Evolutionary conservation across 306 rosid species (phyloP).

Genomic region (Cicer chorassanicum): DNA sequence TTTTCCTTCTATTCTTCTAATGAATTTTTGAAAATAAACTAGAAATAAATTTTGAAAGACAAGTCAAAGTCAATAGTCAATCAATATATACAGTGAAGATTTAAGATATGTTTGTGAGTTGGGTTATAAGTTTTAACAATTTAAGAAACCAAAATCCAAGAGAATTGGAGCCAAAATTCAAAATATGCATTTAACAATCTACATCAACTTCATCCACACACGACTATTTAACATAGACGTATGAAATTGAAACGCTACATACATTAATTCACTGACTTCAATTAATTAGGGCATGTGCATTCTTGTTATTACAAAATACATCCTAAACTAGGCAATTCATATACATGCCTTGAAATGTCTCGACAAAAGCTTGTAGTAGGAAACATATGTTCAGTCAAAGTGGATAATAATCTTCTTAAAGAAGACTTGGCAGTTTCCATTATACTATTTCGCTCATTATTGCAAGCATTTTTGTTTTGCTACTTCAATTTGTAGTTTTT

Average conservation of each 20-base stretch:
- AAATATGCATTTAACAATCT: constrained; percentile 2
- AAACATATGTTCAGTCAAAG: no score
- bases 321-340: neutral
- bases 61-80: no score
- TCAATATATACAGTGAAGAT: no score
- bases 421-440: neutral
- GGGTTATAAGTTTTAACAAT: neutral
- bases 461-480: no score
- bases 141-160: neutral
- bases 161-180: neutral
- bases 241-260: constrained; percentile 20
- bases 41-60: no score
- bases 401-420: neutral
- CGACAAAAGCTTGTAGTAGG: neutral
- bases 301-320: neutral
- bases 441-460: neutral
- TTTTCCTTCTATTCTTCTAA: no score
- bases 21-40: no score
- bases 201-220: constrained; percentile 30
- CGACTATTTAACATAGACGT: constrained; percentile 19
- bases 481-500: no score
- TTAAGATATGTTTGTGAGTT: no score
- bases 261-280: constrained; percentile 28
- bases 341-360: neutral
- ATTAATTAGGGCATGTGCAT: neutral